Percentiles rank a stretch among this genome's conserved stretches.
phyloP scores from a whole-genome alignment of 352 stramenopile species.

The Phytopythium chamaehyphon region DNA sequence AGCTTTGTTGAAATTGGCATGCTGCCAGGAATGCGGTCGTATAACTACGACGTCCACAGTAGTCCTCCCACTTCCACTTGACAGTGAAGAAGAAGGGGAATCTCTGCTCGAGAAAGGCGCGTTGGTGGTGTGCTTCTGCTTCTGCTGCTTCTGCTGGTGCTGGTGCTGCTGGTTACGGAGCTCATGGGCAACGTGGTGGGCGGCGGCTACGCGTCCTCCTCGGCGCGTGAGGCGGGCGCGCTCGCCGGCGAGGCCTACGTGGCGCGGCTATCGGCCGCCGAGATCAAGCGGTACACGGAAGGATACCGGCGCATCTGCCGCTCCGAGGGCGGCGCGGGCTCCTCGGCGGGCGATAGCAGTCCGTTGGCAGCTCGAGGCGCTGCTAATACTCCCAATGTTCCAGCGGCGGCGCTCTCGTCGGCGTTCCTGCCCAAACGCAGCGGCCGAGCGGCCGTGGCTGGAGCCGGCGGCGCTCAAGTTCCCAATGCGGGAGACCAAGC shows the following conservation, averaged over 20 bases:
- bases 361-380: background rate
- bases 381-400: background rate
- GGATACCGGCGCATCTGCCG: constrained; percentile 71
- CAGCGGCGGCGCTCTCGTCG: constrained; percentile 1
- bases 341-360: constrained; percentile 13
- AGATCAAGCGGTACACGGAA: constrained; percentile 70
- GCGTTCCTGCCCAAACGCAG: constrained; percentile 1
- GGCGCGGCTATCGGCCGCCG: constrained; percentile 42
- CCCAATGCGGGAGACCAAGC: background rate
- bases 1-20: too few species aligned
- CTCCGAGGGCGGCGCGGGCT: constrained; percentile 18
- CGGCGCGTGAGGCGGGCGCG: constrained; percentile 8
- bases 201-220: constrained; percentile 30
- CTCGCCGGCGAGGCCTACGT: constrained; percentile 37
- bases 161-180: background rate
- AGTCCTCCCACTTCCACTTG: too few species aligned
- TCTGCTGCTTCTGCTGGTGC: background rate
- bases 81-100: constrained; percentile 13
- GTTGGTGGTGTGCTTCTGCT: background rate
- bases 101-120: background rate
- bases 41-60: too few species aligned
- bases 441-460: background rate
- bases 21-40: too few species aligned
- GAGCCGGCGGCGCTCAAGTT: constrained; percentile 1
- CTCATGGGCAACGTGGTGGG: constrained; percentile 71